Evolutionary conservation across 2,329 filamentous ascomycete genomes (phyloP).

Genomic region (Arthrinium phaeospermum): DNA sequence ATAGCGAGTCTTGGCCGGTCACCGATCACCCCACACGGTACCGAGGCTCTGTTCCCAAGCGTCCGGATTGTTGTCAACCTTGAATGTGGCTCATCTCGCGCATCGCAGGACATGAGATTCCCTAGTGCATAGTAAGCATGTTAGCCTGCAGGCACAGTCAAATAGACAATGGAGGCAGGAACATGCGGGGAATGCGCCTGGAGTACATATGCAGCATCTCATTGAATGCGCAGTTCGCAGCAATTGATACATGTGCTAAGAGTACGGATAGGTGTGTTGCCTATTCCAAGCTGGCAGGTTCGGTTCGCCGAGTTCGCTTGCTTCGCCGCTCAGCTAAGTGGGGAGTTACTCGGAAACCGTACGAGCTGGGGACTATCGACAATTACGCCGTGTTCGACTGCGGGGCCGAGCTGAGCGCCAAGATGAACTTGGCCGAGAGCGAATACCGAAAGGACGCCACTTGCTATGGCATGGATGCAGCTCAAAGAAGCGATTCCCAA

Average conservation of each 20-base stretch:
- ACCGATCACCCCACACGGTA: neutral
- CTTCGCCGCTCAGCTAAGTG: conserved; percentile 4
- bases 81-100: neutral
- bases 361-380: neutral
- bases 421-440: neutral
- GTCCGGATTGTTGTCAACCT: conserved; percentile 3
- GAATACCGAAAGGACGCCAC: neutral
- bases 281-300: neutral
- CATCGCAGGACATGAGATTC: neutral
- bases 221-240: neutral
- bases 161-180: neutral
- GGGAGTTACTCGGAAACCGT: neutral
- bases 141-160: conserved; percentile 9
- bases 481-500: neutral
- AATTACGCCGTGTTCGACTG: neutral
- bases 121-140: neutral
- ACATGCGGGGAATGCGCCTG: neutral
- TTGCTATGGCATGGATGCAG: neutral
- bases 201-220: neutral
- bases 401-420: neutral
- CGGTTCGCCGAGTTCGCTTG: neutral
- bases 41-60: neutral
- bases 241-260: neutral
- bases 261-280: too few species aligned
- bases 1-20: neutral